A percentile compares a stretch with the other conserved stretches of the same genome.
Evolutionary conservation across 495 filamentous ascomycete genomes (phyloP).

Genomic region (Diplogelasinospora grovesii): DNA sequence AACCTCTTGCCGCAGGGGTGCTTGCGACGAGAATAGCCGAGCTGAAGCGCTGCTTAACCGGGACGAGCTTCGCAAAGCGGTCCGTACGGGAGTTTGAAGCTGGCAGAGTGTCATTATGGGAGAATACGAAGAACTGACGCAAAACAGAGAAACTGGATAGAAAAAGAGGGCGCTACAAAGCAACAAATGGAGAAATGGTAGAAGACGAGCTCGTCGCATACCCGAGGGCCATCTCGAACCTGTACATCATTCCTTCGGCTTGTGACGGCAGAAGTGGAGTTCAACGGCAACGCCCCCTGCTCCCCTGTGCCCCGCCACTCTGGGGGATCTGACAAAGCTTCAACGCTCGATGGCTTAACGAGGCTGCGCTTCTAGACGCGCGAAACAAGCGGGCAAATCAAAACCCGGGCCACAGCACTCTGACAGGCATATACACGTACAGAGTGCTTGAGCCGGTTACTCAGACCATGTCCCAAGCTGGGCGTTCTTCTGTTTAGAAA

Average conservation of each 20-base stretch:
- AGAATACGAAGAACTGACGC: background rate
- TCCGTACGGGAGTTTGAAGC: conserved; percentile 13
- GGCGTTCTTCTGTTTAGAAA: too few relatives aligned
- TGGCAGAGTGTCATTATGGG: too few relatives aligned
- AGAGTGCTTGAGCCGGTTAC: too few relatives aligned
- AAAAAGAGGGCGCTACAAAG: background rate
- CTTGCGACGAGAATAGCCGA: conserved; percentile 62
- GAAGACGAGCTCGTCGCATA: conserved; percentile 2
- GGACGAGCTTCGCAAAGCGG: conserved; percentile 13
- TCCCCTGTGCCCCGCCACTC: background rate
- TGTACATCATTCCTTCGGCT: too few relatives aligned
- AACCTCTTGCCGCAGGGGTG: conserved; percentile 57
- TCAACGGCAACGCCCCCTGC: conserved; percentile 9
- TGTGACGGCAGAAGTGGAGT: conserved; percentile 24
- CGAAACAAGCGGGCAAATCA: too few relatives aligned
- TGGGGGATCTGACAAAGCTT: conserved; percentile 7
- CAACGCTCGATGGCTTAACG: too few relatives aligned
- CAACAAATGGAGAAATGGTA: background rate
- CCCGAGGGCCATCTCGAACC: conserved; percentile 11
- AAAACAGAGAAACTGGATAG: background rate
- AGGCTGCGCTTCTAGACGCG: too few relatives aligned
- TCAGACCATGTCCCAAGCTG: too few relatives aligned
- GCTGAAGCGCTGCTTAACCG: conserved; percentile 23
- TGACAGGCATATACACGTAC: too few relatives aligned
- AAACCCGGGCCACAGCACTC: too few relatives aligned